Evolutionary conservation across 768 basidiomycete genomes (phyloP).

Genomic region (Macrocybe gigantea): DNA sequence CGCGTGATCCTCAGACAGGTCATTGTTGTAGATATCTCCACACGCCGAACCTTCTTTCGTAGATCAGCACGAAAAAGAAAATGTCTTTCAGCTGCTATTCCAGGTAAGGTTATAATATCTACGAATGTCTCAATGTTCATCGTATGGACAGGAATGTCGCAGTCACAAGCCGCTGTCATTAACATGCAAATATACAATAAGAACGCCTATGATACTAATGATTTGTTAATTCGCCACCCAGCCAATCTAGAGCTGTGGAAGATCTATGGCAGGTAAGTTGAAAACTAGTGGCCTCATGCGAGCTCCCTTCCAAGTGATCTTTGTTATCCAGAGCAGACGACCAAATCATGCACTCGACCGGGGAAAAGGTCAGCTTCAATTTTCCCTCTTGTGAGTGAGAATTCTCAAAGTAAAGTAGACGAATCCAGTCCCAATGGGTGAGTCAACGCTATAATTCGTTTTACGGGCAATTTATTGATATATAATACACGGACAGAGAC

Average conservation of each 20-base stretch:
- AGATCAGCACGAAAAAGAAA: not conserved
- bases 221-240: slow-evolving; percentile 35
- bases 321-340: slow-evolving; percentile 25
- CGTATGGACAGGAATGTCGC: not conserved
- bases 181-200: slow-evolving; percentile 25
- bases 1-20: not conserved
- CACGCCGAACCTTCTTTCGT: slow-evolving; percentile 3
- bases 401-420: slow-evolving; percentile 17
- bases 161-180: slow-evolving; percentile 19
- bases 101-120: not conserved
- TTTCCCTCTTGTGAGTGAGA: not conserved
- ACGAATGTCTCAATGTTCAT: not conserved
- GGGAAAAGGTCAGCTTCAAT: slow-evolving; percentile 27
- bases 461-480: not conserved
- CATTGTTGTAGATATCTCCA: slow-evolving; percentile 1
- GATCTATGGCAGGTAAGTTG: slow-evolving; percentile 27
- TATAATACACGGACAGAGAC: slow-evolving; percentile 7
- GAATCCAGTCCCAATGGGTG: slow-evolving; percentile 31
- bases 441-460: not conserved
- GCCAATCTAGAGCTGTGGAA: slow-evolving; percentile 26
- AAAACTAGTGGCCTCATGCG: too few species aligned
- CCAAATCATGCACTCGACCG: slow-evolving; percentile 36
- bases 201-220: slow-evolving; percentile 30
- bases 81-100: slow-evolving; percentile 6
- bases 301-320: too few species aligned